Evolutionary conservation across 352 stramenopile genomes (phyloP), one percentile per base, ranked within the genome.

Genomic region (Phytophthora fragariaefolia): DNA sequence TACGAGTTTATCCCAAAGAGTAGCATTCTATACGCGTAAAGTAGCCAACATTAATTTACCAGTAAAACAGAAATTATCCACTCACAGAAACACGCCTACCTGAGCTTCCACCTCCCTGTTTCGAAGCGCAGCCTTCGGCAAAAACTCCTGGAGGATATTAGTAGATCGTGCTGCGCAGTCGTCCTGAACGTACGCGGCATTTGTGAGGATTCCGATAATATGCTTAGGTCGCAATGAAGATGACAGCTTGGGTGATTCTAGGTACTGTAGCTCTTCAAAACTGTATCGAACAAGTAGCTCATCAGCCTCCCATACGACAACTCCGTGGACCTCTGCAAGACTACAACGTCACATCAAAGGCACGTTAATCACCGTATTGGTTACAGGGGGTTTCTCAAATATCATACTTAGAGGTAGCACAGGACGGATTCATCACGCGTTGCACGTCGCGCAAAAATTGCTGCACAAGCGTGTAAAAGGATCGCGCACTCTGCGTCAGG

Each of bases 381-480:
- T 22, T 28, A 23, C 79, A 57, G n/a, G n/a, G n/a, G n/a, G n/a
- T 18, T 42, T 15, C 0, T 20, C 34, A 42, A 42, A 9, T 34
- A 34, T 43, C 40, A 4, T 79, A 92, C 84, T 87, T 76, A 10
- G 85, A 93, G 1, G 87, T 92, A 6, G 87, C 83, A 60, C 83
- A 95, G 10, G 87, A 93, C 17, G 87, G 85, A 58, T 91, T 93
- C 30, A 95, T 69, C 45, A 95, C 81, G 1, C 86, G 85, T 51
- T 92, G 85, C 4, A 86, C 64, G 60, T 95, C 87, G 1, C 87
- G 82, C 1, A 95, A 64, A 66, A 89, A 95, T 59, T 95, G 87
- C 48, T 95, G 87, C 2, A 95, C 66, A 50, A 92, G 83, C 20
- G 80, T 90, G 66, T 93, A 93, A 58, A 93, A 92, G 1, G 74